Evolutionary conservation across 1,284 basidiomycete species (phyloP), one percentile per base, ranked within the genome.

Genomic region (Papiliotrema flavescens): DNA sequence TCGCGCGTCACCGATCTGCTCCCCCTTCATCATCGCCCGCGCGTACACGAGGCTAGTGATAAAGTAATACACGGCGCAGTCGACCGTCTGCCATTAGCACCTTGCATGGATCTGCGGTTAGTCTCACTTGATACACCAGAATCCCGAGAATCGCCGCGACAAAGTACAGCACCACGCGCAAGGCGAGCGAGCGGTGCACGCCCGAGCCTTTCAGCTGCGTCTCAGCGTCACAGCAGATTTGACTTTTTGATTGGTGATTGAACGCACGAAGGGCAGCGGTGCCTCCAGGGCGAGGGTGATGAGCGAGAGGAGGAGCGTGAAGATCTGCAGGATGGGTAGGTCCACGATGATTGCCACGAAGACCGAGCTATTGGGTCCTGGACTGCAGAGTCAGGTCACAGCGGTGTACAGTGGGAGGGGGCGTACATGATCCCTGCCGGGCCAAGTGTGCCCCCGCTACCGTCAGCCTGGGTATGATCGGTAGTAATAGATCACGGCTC

Each of bases 321-420:
- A 45, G 39, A 85, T 82, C 63, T 85, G 90, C 34, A 92, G 73
- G 53, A 90, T 60, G 3, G 90, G 90, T 2, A 78, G 67, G 63
- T 86, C 85, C 71, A 91, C 86, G 59, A 89, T 89, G 64, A 90
- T 70, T 3, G 78, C 76, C 51, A 88, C 79, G 74, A 91, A 89
- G 53, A 86, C 66, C 1, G 80, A 79, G 42, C 82, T 81, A 55
- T 80, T 83, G 7, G 81, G 79, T 11, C 85, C 79, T 17, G 89
- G 84, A 71, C 89, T 65, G 28, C 28, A 11, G 8, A 36, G 24
- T 41, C 24, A 51, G 36, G 11, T 28, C n/a, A 15, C 23, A 11
- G 5, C 11, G 35, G 28, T n/a, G 3, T 37, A 3, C 34, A 8
- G 41, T 9, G 34, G 23, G 17, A 23, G 35, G 24, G 36, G 44